Evolutionary conservation across 495 filamentous ascomycete species (phyloP).

Genomic region (Aspergillus diversus): DNA sequence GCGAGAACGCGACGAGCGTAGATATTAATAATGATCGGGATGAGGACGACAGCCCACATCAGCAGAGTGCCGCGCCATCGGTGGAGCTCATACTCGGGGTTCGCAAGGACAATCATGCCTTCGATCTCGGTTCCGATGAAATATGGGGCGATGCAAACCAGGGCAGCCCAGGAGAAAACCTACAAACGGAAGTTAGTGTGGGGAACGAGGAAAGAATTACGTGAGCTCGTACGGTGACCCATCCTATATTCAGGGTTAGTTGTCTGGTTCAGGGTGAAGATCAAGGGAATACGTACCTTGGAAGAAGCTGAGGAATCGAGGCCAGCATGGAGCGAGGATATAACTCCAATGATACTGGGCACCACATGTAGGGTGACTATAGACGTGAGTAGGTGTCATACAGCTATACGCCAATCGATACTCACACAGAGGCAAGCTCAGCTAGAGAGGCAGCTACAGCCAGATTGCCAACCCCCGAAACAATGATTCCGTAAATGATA

Average conservation of each 20-base stretch:
- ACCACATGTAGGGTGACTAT: slow-evolving; percentile 37
- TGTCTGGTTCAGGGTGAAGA: slow-evolving; percentile 26
- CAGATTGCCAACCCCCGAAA: slow-evolving; percentile 31
- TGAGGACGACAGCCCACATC: slow-evolving; percentile 46
- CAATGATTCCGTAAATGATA: slow-evolving; percentile 36
- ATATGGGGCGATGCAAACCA: slow-evolving; percentile 51
- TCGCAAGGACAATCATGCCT: slow-evolving; percentile 47
- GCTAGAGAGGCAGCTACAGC: slow-evolving; percentile 35
- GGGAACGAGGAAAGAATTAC: slow-evolving; percentile 23
- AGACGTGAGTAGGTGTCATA: neutral
- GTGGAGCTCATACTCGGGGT: slow-evolving; percentile 44
- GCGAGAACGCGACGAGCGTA: slow-evolving; percentile 47
- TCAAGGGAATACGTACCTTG: slow-evolving; percentile 38
- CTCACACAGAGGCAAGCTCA: slow-evolving; percentile 44
- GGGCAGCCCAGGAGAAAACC: slow-evolving; percentile 44
- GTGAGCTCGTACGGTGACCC: slow-evolving; percentile 35
- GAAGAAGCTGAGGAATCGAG: slow-evolving; percentile 47
- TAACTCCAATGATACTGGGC: slow-evolving; percentile 54
- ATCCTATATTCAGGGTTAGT: slow-evolving; percentile 20
- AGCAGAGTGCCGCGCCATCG: slow-evolving; percentile 55
- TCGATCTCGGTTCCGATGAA: slow-evolving; percentile 53
- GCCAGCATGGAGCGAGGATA: slow-evolving; percentile 44
- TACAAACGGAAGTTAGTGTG: slow-evolving; percentile 38
- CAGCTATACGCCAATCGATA: neutral
- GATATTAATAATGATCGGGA: slow-evolving; percentile 48